Base-by-base conservation (phyloP, 1,284 basidiomycete species). In the Cutaneotrichosporon sp. region DNA sequence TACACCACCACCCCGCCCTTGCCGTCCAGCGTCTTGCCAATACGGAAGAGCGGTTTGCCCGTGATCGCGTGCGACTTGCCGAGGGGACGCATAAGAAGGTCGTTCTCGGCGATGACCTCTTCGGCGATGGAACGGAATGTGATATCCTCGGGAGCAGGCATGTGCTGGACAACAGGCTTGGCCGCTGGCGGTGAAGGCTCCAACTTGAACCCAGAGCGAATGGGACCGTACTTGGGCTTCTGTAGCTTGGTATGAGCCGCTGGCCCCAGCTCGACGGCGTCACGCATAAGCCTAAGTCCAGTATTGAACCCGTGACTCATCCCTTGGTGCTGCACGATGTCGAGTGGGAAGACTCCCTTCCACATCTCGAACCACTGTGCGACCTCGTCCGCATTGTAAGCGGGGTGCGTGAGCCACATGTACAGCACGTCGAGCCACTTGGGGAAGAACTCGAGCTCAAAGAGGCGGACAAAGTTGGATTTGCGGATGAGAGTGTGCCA, bases 401-500 rank as follows among this genome's bases (percentile, higher is more conserved):
- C 85, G 0, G 91, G 89, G 76, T 92, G 90, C 13, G 89, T 84
- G 60, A 99, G 87, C 97, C 95, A 98, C 49, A 91, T 80, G 73
- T 93, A 89, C 42, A 99, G 82, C n/a, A 91, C 87, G 51, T 92
- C 87, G 58, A 99, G 84, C 94, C 94, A 99, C 75, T 95, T 94
- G 2, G 92, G 91, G 85, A 98, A 97, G 82, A 99, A 96, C 73
- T 93, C 92, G 9, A 85, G 84, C 76, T 95, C 91, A 67, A 97
- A 81, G 8, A 98, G 80, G 72, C 92, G 90, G 2, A 87, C 85
- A 68, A 95, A 84, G 65, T 93, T 86, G 2, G 89, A 89, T 0
- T 86, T 80, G 5, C 91, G 88, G 36, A 99, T 82, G 51, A 92
- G 83, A 30, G 80, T 73, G 18, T 82, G 82, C 97, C 97, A 99